Percentiles rank a stretch among this genome's conserved stretches.
Conservation (phyloP, 768 basidiomycete species). For the Nevesoporus exiguus region DNA sequence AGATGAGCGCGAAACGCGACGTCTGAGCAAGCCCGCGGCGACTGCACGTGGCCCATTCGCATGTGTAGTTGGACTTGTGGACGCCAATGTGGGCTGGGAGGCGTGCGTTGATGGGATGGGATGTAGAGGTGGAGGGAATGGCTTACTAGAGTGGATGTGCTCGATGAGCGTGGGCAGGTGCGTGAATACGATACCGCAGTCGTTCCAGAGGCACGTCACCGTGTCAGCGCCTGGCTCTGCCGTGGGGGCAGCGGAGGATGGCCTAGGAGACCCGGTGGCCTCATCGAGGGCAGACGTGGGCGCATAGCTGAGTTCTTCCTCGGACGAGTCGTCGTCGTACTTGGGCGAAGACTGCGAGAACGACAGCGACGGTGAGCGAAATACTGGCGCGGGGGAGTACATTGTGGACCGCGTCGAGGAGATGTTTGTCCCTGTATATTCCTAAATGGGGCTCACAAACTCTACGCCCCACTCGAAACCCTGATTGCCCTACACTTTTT, state of each 20-base stretch:
- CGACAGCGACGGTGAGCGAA: conserved; percentile 40
- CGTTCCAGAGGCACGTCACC: conserved; percentile 81
- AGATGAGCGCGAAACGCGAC: conserved; percentile 85
- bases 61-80: conserved; percentile 82
- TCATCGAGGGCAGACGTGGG: conserved; percentile 15
- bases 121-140: not conserved
- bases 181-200: conserved; percentile 70
- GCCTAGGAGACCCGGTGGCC: conserved; percentile 19
- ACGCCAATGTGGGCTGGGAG: conserved; percentile 72
- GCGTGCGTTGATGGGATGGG: not conserved
- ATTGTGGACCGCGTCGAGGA: conserved; percentile 24
- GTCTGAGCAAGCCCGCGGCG: conserved; percentile 82
- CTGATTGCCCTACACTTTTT: conserved; percentile 1
- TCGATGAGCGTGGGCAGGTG: conserved; percentile 73
- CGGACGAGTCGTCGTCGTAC: conserved; percentile 26
- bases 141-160: conserved; percentile 78
- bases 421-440: conserved; percentile 20
- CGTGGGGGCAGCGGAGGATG: conserved; percentile 17
- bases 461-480: too few relatives aligned
- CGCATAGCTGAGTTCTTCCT: conserved; percentile 20
- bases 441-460: too few relatives aligned
- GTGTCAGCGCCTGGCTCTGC: conserved; percentile 43
- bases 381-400: conserved; percentile 38
- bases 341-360: conserved; percentile 35
- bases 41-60: conserved; percentile 83